Conservation (phyloP, 2,329 filamentous ascomycete genomes). For the Penicillium sp. region DNA sequence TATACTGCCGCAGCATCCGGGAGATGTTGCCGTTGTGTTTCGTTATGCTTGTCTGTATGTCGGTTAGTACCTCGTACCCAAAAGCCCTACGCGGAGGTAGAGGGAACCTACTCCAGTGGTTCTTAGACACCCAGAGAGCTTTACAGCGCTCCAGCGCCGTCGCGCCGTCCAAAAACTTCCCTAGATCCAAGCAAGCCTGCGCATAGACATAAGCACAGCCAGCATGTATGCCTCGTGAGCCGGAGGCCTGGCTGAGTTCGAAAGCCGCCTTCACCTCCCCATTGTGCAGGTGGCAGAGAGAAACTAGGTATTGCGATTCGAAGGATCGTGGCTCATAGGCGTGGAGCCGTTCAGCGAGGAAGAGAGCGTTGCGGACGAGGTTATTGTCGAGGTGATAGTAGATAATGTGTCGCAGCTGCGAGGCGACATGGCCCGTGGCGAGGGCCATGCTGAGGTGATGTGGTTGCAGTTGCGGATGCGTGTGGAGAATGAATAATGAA, state of each 20-base stretch:
- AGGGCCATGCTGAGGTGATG: slow-evolving; percentile 61
- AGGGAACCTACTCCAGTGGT: slow-evolving; percentile 77
- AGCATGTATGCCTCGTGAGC: slow-evolving; percentile 72
- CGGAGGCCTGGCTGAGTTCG: slow-evolving; percentile 75
- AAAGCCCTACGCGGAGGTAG: not conserved
- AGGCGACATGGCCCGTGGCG: slow-evolving; percentile 57
- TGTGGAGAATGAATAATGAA: slow-evolving; percentile 3
- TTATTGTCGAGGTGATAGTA: slow-evolving; percentile 87
- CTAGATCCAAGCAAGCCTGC: slow-evolving; percentile 80
- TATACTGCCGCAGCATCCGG: slow-evolving; percentile 85
- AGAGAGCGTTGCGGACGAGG: slow-evolving; percentile 85
- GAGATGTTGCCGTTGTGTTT: slow-evolving; percentile 71
- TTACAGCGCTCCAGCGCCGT: slow-evolving; percentile 81
- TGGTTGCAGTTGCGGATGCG: no score
- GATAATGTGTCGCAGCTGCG: slow-evolving; percentile 67
- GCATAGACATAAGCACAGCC: slow-evolving; percentile 92
- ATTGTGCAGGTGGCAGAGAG: slow-evolving; percentile 81
- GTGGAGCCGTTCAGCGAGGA: slow-evolving; percentile 84
- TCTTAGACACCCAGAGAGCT: slow-evolving; percentile 74
- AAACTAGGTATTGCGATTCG: slow-evolving; percentile 81
- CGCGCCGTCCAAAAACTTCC: slow-evolving; percentile 79
- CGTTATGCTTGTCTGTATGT: slow-evolving; percentile 69
- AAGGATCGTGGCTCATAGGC: slow-evolving; percentile 80
- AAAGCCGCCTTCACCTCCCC: slow-evolving; percentile 85
- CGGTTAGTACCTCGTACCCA: slow-evolving; percentile 6